Conservation (phyloP, 345 rosid genomes). For the Arabidopsis suecica region DNA sequence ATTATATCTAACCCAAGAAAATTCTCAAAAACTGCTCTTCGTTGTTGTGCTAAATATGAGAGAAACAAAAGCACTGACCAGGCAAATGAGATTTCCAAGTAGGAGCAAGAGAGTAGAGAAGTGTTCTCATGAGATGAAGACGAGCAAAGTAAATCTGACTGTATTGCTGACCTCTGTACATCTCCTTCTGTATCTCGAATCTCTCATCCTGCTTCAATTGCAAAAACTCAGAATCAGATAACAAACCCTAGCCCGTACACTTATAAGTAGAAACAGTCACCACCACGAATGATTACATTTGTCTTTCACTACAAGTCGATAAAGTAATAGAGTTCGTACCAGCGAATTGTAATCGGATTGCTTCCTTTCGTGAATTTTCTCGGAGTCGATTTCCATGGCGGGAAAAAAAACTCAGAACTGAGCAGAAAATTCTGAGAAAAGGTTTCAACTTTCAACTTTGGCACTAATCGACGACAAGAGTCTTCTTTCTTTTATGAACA, state of each 20-base stretch:
- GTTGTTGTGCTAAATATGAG: background rate
- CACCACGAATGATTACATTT: background rate
- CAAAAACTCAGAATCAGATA: slow-evolving; percentile 18
- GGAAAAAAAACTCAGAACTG: slow-evolving; percentile 20
- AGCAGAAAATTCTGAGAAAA: slow-evolving; percentile 8
- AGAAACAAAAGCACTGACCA: slow-evolving; percentile 47
- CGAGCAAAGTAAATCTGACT: slow-evolving; percentile 94
- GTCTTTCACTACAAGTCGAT: background rate
- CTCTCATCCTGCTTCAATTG: slow-evolving; percentile 67
- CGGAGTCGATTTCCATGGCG: slow-evolving; percentile 65
- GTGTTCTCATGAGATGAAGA: slow-evolving; percentile 75
- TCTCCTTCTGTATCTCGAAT: slow-evolving; percentile 71
- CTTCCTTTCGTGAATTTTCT: slow-evolving; percentile 56
- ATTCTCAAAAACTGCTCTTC: background rate
- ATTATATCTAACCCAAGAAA: background rate
- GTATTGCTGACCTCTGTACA: slow-evolving; percentile 88
- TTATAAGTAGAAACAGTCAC: background rate
- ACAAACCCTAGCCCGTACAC: slow-evolving; percentile 34
- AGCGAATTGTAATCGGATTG: slow-evolving; percentile 55
- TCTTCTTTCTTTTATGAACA: background rate
- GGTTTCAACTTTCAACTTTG: slow-evolving; percentile 42
- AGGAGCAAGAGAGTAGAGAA: slow-evolving; percentile 79
- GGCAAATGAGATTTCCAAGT: slow-evolving; percentile 77
- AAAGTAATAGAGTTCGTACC: slow-evolving; percentile 45
- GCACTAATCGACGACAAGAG: slow-evolving; percentile 15